Evolutionary conservation across 2,329 filamentous ascomycete species (phyloP).

Genomic region (Xylaria sp.): DNA sequence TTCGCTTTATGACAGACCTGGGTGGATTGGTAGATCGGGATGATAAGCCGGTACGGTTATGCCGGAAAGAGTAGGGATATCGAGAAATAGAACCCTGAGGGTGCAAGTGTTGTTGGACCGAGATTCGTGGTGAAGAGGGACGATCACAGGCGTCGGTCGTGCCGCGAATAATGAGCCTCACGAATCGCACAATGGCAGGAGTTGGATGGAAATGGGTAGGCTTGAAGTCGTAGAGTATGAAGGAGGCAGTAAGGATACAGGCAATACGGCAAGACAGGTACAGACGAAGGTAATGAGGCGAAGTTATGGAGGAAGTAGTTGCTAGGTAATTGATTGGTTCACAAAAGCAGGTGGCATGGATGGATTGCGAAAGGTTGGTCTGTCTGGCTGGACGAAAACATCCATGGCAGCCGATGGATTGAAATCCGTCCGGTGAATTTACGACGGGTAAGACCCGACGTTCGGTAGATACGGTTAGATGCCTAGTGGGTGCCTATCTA

Average conservation of each 20-base stretch:
- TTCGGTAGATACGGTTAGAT: too few relatives aligned
- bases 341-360: conserved; percentile 4
- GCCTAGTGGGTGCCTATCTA: too few relatives aligned
- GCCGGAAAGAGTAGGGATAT: neutral
- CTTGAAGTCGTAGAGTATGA: neutral
- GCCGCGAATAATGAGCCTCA: neutral
- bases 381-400: neutral
- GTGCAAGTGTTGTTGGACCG: neutral
- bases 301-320: neutral
- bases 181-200: neutral
- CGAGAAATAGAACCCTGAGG: neutral
- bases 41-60: too few relatives aligned
- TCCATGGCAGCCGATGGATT: neutral
- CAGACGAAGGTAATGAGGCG: neutral
- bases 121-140: neutral
- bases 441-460: too few relatives aligned
- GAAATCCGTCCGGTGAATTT: too few relatives aligned
- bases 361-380: conserved; percentile 2
- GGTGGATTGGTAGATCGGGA: neutral
- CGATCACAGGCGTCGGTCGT: neutral
- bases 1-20: neutral
- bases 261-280: neutral
- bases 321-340: neutral
- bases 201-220: neutral
- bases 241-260: neutral